Percentiles rank a stretch among this genome's conserved stretches.
Conservation (phyloP, 495 filamentous ascomycete genomes). For the Cudoniella acicularis region DNA sequence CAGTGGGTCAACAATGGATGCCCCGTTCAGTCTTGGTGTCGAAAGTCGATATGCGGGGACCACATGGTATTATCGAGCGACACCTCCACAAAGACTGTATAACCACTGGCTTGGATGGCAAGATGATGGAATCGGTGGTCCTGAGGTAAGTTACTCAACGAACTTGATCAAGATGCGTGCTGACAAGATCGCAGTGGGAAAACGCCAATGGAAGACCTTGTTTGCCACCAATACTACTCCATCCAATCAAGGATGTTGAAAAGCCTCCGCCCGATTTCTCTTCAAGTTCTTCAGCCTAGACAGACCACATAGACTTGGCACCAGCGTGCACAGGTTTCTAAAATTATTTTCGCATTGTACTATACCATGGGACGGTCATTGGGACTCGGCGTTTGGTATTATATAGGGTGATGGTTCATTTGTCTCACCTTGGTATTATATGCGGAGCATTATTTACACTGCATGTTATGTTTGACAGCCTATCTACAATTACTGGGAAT, state of each 20-base stretch:
- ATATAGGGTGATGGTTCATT: too few relatives aligned
- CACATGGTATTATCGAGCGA: constrained; percentile 56
- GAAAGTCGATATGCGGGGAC: constrained; percentile 52
- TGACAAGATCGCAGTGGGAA: constrained; percentile 41
- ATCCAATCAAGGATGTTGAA: constrained; percentile 43
- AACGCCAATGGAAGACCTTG: constrained; percentile 45
- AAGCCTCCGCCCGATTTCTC: neutral
- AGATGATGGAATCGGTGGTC: constrained; percentile 45
- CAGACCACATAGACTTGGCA: neutral
- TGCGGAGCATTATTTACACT: too few relatives aligned
- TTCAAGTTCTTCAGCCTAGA: neutral
- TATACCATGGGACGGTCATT: too few relatives aligned
- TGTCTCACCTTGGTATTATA: too few relatives aligned
- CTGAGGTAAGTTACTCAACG: constrained; percentile 25
- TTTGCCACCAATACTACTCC: constrained; percentile 52
- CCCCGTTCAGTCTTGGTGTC: constrained; percentile 45
- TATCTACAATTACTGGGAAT: too few relatives aligned
- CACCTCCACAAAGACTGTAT: constrained; percentile 53
- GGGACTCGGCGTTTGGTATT: too few relatives aligned
- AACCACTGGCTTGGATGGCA: constrained; percentile 61
- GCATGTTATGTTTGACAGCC: too few relatives aligned
- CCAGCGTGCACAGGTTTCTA: neutral
- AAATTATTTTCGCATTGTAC: too few relatives aligned
- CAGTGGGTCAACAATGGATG: constrained; percentile 40
- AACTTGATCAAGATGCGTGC: constrained; percentile 2